phyloP scores from a whole-genome alignment of 2,329 filamentous ascomycete genomes.

The Fusarium sp. region DNA sequence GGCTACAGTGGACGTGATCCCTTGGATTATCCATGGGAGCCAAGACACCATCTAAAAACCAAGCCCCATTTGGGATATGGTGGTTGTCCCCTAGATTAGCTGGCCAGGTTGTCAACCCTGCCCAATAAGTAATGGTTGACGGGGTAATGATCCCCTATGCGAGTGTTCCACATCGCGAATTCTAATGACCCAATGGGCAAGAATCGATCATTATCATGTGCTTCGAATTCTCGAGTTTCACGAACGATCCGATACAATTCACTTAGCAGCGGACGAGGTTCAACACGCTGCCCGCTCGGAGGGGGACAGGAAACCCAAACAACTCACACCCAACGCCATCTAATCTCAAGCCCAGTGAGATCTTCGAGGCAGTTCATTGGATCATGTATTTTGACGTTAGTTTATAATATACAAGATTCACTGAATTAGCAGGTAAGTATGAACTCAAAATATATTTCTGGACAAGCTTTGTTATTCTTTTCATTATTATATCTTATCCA shows the following conservation, averaged over 20 bases:
- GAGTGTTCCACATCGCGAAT: background rate
- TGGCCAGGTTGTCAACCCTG: slow-evolving; percentile 13
- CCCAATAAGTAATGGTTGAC: background rate
- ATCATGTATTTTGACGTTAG: slow-evolving; percentile 4
- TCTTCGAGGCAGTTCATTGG: slow-evolving; percentile 15
- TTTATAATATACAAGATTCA: background rate
- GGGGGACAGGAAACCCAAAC: slow-evolving; percentile 26
- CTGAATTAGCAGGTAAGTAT: background rate
- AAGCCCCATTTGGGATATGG: slow-evolving; percentile 17
- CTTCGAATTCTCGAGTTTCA: background rate
- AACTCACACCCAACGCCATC: slow-evolving; percentile 26
- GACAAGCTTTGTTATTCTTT: background rate
- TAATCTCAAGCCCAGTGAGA: slow-evolving; percentile 31
- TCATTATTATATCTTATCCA: background rate
- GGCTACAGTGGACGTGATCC: slow-evolving; percentile 27
- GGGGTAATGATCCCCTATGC: background rate
- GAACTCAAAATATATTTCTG: background rate
- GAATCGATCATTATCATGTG: background rate
- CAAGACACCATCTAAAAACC: slow-evolving; percentile 20
- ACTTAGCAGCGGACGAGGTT: background rate
- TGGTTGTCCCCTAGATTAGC: background rate
- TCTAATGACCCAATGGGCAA: background rate
- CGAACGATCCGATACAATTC: background rate
- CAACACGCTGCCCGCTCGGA: background rate
- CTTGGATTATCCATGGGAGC: slow-evolving; percentile 19